Percentiles rank a stretch among this genome's conserved stretches.
These are phyloP conservation scores for Solanum pinnatisectum DNA, from an alignment of 257 asterid genomes.

Conservation along the genomic window DNA sequence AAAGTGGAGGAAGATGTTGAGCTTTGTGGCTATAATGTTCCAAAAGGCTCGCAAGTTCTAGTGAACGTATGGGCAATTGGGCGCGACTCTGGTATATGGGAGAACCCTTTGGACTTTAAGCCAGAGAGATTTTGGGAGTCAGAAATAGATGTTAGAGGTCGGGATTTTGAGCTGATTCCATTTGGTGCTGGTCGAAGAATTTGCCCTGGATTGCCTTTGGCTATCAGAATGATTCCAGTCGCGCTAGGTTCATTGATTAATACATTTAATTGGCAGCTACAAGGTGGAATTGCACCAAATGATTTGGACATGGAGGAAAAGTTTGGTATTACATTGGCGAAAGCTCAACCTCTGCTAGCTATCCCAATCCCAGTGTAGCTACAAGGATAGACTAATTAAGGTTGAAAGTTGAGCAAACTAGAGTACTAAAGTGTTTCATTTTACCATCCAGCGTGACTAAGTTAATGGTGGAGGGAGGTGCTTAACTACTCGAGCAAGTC, in stretches of 20 bases:
- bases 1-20: slow-evolving; percentile 12
- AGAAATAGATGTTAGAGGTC: slow-evolving; percentile 16
- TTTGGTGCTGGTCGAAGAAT: slow-evolving; percentile 31
- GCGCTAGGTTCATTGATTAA: slow-evolving; percentile 17
- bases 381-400: not conserved
- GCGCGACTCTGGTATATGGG: slow-evolving; percentile 12
- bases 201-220: slow-evolving; percentile 24
- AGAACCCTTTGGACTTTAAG: slow-evolving; percentile 6
- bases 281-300: slow-evolving; percentile 9
- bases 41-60: slow-evolving; percentile 11
- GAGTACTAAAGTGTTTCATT: no score
- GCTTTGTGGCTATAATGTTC: slow-evolving; percentile 5
- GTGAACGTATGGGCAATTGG: slow-evolving; percentile 29
- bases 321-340: slow-evolving; percentile 20
- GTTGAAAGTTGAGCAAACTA: not conserved
- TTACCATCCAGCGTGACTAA: no score
- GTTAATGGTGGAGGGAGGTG: not conserved
- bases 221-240: slow-evolving; percentile 10
- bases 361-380: not conserved
- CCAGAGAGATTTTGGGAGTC: slow-evolving; percentile 24
- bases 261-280: slow-evolving; percentile 22
- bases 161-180: slow-evolving; percentile 21
- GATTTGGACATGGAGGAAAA: slow-evolving; percentile 25
- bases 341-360: slow-evolving; percentile 10
- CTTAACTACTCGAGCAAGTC: no score